phyloP scores from a whole-genome alignment of 139 green algal species.

The Auxenochlorella protothecoides region DNA sequence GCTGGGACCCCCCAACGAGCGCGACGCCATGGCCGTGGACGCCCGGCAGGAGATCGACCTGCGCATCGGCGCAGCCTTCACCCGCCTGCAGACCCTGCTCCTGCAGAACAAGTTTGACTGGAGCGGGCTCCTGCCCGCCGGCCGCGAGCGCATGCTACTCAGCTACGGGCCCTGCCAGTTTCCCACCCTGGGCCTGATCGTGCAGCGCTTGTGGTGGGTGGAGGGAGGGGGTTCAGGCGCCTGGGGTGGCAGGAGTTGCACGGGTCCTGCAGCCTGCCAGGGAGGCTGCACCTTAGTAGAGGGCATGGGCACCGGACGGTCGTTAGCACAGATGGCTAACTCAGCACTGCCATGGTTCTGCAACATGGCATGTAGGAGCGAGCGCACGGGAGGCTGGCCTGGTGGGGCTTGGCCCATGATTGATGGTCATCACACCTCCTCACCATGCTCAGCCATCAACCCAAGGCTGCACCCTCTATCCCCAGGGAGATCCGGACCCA shows the following conservation, averaged over 20 bases:
- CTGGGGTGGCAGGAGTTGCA: too few relatives aligned
- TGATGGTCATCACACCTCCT: too few relatives aligned
- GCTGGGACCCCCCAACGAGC: constrained; percentile 59
- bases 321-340: too few relatives aligned
- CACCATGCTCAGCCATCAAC: too few relatives aligned
- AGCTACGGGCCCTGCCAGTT: constrained; percentile 97
- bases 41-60: constrained; percentile 93
- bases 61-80: constrained; percentile 89
- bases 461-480: too few relatives aligned
- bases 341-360: too few relatives aligned
- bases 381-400: background rate
- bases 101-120: constrained; percentile 82
- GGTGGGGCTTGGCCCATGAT: background rate
- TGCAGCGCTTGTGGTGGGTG: constrained; percentile 80
- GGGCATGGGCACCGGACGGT: too few relatives aligned
- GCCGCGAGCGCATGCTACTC: constrained; percentile 43
- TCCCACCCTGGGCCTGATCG: constrained; percentile 93
- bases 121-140: constrained; percentile 5
- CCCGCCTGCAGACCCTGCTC: constrained; percentile 88
- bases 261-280: too few relatives aligned
- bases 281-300: too few relatives aligned
- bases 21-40: constrained; percentile 81
- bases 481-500: constrained; percentile 85
- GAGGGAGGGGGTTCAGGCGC: background rate
- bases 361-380: background rate